These are phyloP conservation scores for Nigrograna mackinnonii DNA, from an alignment of 2,329 filamentous ascomycete genomes.

Conservation along the genomic window DNA sequence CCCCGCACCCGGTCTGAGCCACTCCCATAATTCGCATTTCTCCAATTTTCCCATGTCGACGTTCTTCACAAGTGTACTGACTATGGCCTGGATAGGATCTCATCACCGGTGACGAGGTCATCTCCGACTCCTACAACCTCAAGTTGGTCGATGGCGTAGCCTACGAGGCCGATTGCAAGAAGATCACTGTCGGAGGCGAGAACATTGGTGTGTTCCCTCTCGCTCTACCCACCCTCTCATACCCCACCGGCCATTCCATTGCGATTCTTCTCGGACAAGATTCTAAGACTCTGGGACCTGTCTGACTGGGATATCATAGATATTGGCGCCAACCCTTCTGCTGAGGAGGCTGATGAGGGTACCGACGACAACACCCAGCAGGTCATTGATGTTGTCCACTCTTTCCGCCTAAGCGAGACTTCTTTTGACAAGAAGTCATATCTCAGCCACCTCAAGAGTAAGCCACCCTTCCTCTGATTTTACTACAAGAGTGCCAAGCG, in stretches of 20 bases:
- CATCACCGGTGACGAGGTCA: conserved; percentile 88
- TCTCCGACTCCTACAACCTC: conserved; percentile 91
- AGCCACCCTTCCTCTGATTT: conserved; percentile 5
- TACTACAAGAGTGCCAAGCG: too few relatives aligned
- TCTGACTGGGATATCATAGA: conserved; percentile 53
- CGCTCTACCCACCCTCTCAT: background rate
- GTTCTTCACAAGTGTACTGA: conserved; percentile 7
- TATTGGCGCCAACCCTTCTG: conserved; percentile 94
- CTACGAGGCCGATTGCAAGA: conserved; percentile 90
- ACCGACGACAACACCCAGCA: conserved; percentile 70
- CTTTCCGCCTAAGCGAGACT: conserved; percentile 84
- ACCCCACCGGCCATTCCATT: too few relatives aligned
- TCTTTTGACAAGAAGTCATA: conserved; percentile 87
- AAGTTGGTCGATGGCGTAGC: conserved; percentile 78
- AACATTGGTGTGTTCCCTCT: conserved; percentile 63
- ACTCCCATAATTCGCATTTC: conserved; percentile 12
- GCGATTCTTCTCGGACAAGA: too few relatives aligned
- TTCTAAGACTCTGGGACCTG: background rate
- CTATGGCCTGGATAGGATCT: conserved; percentile 68
- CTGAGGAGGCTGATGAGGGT: conserved; percentile 81
- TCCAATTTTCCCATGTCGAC: conserved; percentile 4
- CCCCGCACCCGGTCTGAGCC: conserved; percentile 24
- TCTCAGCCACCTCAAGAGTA: conserved; percentile 83
- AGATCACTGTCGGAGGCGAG: conserved; percentile 79
- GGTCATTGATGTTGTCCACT: conserved; percentile 92